Evolutionary conservation across 805 yeast species (phyloP), one percentile per base, ranked within the genome.

Genomic region (Candida qinlingensis): DNA sequence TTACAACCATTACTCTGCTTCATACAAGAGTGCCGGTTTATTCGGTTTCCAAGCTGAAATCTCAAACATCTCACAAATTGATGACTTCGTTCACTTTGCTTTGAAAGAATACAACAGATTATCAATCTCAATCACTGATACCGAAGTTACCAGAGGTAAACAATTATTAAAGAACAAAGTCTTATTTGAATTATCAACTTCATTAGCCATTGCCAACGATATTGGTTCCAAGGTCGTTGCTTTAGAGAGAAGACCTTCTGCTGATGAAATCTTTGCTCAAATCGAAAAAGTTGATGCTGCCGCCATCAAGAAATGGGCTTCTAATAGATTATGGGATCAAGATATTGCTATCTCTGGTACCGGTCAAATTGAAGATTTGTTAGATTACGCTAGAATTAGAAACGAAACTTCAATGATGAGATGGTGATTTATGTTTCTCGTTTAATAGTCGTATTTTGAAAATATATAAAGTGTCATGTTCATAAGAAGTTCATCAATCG

Each of bases 331-430:
- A 68, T 87, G 89, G 87, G 95, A 87, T 72, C 86, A 79, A 69
- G 96, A 87, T 71, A 74, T 87, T 63, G 95, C 88, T 59, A 73
- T 87, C 61, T 77, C 92, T 51, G 94, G 86, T 70, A 79, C 87
- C 55, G 96, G 96, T 70, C 87, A 83, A 74, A 85, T 85, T 72
- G 96, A 87, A 77, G 88, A 75, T 57, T 74, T 87, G 70, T 74
- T 86, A 66, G 96, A 87, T 70, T 87, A 87, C 81, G 76, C 74
- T 80, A 83, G 92, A 81, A 73, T 81, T 69, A 85, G 96, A 83
- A 84, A 83, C 72, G 91, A 85, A 64, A 87, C 87, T 90, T 80
- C 94, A 63, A 79, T 85, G 87, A 75, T 85, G 83, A 86, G 95
- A 85, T 80, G 85, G 85, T 80, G 67, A 57, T 44, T 52, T 33